phyloP scores from a whole-genome alignment of 179 eudicot species.

The Spinacia oleracea region DNA sequence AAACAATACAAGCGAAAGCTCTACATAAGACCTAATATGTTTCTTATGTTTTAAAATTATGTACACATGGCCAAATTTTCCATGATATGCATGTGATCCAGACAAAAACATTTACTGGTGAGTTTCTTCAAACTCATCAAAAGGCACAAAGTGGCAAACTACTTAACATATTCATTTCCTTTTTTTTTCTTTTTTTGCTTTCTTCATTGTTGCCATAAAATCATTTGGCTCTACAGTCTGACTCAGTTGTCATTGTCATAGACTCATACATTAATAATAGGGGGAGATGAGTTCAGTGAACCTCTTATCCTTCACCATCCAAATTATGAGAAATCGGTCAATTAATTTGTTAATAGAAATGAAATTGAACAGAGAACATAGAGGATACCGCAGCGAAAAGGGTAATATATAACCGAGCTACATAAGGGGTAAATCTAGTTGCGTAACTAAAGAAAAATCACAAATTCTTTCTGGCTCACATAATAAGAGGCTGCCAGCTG shows the following conservation, averaged over 20 bases:
- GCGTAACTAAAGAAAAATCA: constrained; percentile 12
- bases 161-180: no score
- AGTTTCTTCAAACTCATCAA: neutral
- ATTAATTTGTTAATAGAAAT: constrained; percentile 18
- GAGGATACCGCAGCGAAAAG: constrained; percentile 19
- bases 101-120: neutral
- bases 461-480: constrained; percentile 17
- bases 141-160: neutral
- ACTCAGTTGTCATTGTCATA: neutral
- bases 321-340: constrained; percentile 13
- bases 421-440: constrained; percentile 17
- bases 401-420: constrained; percentile 25
- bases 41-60: neutral
- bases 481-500: constrained; percentile 15
- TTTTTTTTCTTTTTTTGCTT: neutral
- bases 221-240: neutral
- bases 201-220: constrained; percentile 2
- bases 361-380: constrained; percentile 8
- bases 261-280: neutral
- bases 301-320: neutral
- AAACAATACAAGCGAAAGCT: neutral
- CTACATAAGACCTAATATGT: neutral
- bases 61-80: neutral
- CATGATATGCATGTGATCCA: neutral
- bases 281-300: neutral